Evolutionary conservation across 257 asterid species (phyloP), one percentile per base, ranked within the genome.

Genomic region (Nicotiana otophora): DNA sequence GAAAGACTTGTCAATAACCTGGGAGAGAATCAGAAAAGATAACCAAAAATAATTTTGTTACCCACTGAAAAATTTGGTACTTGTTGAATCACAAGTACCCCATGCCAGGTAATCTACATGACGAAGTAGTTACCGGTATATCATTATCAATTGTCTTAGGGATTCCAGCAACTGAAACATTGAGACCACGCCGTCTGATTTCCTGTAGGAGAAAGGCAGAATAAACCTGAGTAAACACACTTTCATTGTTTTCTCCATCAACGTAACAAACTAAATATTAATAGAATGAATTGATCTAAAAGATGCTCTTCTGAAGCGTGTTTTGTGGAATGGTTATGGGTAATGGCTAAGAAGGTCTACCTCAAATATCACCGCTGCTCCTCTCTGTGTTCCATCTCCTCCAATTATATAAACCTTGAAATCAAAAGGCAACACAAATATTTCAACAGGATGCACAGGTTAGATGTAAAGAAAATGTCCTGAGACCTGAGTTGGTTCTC

Each of bases 361-460:
- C 98, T 95, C 99, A 74, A 87, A 95, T 80, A 95, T 95, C 16
- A 88, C 96, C 1, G 95, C 93, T 62, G 98, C 98, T 33, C 99
- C 99, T 86, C 87, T 95, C 85, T 92, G 98, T 64, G 99, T 95
- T 62, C 99, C 99, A 82, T 93, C 98, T 62, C 99, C 99, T 74
- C 99, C 99, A 70, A 95, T 91, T 82, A 95, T 92, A 83, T 94
- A 95, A 60, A 95, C 98, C 99, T 95, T 77, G 67, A 78, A 77
- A 48, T 12, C 30, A 84, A 17, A 46, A 81, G 16, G 78, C 65
- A 51, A 23, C 1, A 12, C 54, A 36, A 72, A 72, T 48, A 23
- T 48, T 36, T 20, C 11, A 10, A 23, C 20, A 23, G 14, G 12
- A 72, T 14, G 39, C 36, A 0, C 62, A 26, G 3, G 26, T 23